Evolutionary conservation across 2,329 filamentous ascomycete species (phyloP).

Genomic region (Beauveria medogensis): DNA sequence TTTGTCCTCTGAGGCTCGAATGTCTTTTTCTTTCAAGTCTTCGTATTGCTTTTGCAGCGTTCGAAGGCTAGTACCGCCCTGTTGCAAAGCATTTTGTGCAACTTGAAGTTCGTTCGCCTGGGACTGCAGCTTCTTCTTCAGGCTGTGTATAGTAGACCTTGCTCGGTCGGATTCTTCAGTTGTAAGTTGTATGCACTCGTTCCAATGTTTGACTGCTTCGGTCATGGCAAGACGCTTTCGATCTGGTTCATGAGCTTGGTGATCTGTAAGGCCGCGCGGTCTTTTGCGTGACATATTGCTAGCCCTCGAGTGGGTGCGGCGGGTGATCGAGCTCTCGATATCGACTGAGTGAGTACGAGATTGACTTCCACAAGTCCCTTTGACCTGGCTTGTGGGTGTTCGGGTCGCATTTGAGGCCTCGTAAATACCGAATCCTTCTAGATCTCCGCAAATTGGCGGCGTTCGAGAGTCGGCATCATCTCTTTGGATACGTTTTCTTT

Average conservation of each 20-base stretch:
- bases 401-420: background rate
- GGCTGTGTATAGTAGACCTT: constrained; percentile 10
- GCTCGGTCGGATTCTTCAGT: constrained; percentile 4
- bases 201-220: constrained; percentile 17
- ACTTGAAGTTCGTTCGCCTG: constrained; percentile 16
- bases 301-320: background rate
- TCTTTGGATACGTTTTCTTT: background rate
- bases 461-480: background rate
- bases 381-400: background rate
- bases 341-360: background rate
- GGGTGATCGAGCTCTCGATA: background rate
- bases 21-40: background rate
- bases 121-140: constrained; percentile 1
- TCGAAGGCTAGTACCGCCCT: background rate
- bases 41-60: background rate
- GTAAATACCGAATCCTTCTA: constrained; percentile 1
- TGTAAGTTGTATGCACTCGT: constrained; percentile 7
- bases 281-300: constrained; percentile 8
- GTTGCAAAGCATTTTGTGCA: constrained; percentile 14
- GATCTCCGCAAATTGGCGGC: background rate
- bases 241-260: background rate
- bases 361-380: background rate
- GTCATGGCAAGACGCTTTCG: constrained; percentile 8
- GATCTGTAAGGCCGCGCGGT: background rate
- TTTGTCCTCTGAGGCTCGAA: background rate